These are phyloP conservation scores for Bacidia rubella DNA, from an alignment of 495 filamentous ascomycete species.

Conservation along the genomic window DNA sequence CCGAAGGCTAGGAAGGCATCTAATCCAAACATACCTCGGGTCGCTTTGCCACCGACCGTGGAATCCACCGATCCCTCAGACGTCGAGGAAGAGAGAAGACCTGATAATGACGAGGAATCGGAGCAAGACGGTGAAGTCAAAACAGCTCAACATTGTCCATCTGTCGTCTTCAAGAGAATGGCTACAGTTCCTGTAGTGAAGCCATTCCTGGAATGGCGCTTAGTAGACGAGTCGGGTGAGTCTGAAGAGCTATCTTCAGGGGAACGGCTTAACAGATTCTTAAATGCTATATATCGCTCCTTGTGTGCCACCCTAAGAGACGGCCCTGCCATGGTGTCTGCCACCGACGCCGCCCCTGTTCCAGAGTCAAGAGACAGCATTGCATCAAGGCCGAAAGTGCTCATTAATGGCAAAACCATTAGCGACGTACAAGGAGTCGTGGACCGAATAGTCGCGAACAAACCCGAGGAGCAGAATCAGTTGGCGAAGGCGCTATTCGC, in stretches of 20 bases:
- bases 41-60: neutral
- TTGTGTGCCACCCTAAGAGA: neutral
- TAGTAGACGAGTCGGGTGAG: conserved; percentile 10
- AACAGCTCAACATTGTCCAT: neutral
- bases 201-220: conserved; percentile 8
- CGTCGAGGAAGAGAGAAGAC: neutral
- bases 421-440: neutral
- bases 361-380: neutral
- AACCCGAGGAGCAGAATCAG: neutral
- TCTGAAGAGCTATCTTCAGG: neutral
- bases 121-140: neutral
- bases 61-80: neutral
- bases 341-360: neutral
- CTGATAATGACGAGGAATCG: neutral
- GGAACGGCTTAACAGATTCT: neutral
- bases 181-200: neutral
- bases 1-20: neutral
- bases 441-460: neutral
- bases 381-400: neutral
- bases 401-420: neutral
- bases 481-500: neutral
- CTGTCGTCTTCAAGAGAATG: neutral
- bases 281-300: conserved; percentile 4
- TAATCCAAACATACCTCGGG: neutral
- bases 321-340: neutral